Conservation (phyloP, 495 filamentous ascomycete genomes). For the Chaetomium fimeti region DNA sequence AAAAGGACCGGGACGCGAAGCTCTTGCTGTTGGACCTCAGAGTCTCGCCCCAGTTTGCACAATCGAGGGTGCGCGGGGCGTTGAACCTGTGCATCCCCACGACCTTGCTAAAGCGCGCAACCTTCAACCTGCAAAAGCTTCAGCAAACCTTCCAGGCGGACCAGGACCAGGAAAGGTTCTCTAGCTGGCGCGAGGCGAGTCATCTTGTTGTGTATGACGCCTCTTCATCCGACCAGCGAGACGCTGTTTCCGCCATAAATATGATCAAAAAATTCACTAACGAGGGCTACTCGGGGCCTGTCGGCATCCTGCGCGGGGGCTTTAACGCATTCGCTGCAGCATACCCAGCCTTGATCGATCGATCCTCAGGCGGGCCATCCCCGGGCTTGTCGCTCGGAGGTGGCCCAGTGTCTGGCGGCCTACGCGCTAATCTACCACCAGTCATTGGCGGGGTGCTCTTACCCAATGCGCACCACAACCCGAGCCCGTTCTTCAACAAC, state of each 20-base stretch:
- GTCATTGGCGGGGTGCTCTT: constrained; percentile 85
- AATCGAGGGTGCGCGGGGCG: constrained; percentile 70
- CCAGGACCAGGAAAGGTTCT: constrained; percentile 69
- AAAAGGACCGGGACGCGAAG: constrained; percentile 51
- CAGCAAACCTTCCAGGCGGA: constrained; percentile 81
- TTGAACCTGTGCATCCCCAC: constrained; percentile 95
- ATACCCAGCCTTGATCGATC: constrained; percentile 51
- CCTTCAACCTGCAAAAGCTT: constrained; percentile 88
- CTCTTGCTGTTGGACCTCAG: constrained; percentile 83
- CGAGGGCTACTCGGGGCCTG: constrained; percentile 76
- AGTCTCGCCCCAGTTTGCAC: constrained; percentile 76
- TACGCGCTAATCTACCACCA: constrained; percentile 58
- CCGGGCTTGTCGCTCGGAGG: constrained; percentile 39
- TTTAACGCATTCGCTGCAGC: constrained; percentile 52
- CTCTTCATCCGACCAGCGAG: constrained; percentile 69
- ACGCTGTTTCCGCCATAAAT: constrained; percentile 73
- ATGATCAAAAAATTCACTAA: constrained; percentile 87
- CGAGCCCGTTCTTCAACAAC: constrained; percentile 92
- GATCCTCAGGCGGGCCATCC: constrained; percentile 38
- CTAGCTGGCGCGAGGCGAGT: constrained; percentile 67
- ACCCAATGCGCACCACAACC: constrained; percentile 61
- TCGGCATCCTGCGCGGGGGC: constrained; percentile 66
- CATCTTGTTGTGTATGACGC: constrained; percentile 87
- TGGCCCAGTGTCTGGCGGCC: constrained; percentile 34
- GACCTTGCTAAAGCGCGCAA: constrained; percentile 84